A percentile compares a stretch with the other conserved stretches of the same genome.
These are phyloP conservation scores for Hibiscus mutabilis DNA, from an alignment of 345 rosid genomes.

Conservation along the genomic window DNA sequence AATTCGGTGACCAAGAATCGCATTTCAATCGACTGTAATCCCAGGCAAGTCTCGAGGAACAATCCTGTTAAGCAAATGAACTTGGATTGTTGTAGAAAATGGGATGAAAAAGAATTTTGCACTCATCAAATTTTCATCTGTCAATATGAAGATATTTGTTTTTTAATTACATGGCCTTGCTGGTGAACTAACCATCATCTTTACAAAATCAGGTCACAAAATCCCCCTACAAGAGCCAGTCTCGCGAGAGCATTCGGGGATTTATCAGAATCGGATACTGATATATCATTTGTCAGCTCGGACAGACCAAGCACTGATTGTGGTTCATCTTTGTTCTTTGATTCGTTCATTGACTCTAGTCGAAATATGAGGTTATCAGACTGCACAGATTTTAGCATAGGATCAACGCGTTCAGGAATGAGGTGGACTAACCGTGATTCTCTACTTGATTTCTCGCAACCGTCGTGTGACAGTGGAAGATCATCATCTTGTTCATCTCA, in stretches of 20 bases:
- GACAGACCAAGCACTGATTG: slow-evolving; percentile 66
- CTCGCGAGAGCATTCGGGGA: slow-evolving; percentile 32
- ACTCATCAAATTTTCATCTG: too few relatives aligned
- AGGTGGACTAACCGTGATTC: slow-evolving; percentile 37
- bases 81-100: too few relatives aligned
- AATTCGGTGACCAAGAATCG: slow-evolving; percentile 21
- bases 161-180: not conserved
- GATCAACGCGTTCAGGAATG: slow-evolving; percentile 43
- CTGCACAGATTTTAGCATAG: slow-evolving; percentile 53
- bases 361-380: slow-evolving; percentile 40
- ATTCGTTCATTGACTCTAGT: slow-evolving; percentile 37
- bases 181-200: not conserved
- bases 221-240: slow-evolving; percentile 28
- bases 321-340: slow-evolving; percentile 37
- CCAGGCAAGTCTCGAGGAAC: slow-evolving; percentile 35
- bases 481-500: slow-evolving; percentile 44
- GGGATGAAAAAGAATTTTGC: too few relatives aligned
- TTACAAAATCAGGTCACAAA: slow-evolving; percentile 46
- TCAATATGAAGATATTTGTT: not conserved
- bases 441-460: slow-evolving; percentile 41
- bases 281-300: slow-evolving; percentile 80
- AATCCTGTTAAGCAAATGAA: not conserved
- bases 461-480: slow-evolving; percentile 49
- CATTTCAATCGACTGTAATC: slow-evolving; percentile 37
- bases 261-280: slow-evolving; percentile 52